Conservation (phyloP, 768 basidiomycete genomes). For the Podaxis sp. region DNA sequence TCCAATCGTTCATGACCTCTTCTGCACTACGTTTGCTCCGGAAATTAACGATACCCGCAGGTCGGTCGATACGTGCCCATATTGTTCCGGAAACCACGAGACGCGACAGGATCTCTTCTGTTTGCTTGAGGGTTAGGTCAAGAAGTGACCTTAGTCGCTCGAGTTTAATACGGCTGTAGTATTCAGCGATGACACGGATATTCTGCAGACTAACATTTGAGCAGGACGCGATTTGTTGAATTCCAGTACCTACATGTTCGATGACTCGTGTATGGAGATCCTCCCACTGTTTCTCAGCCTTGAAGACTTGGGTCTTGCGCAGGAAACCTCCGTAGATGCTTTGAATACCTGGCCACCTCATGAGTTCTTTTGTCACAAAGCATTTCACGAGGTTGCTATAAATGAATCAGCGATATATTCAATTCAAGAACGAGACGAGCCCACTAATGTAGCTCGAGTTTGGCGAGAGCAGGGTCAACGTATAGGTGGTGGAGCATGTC, state of each 20-base stretch:
- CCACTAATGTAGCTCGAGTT: slow-evolving; percentile 84
- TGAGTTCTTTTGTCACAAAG: slow-evolving; percentile 88
- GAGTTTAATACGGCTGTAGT: slow-evolving; percentile 92
- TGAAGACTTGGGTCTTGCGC: slow-evolving; percentile 78
- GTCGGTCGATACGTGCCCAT: slow-evolving; percentile 92
- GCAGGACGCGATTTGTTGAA: background rate
- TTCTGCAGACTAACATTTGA: slow-evolving; percentile 51
- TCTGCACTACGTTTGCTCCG: slow-evolving; percentile 77
- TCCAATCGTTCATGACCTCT: slow-evolving; percentile 98
- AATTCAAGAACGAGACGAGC: slow-evolving; percentile 13
- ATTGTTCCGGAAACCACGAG: slow-evolving; percentile 90
- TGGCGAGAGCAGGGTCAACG: slow-evolving; percentile 71
- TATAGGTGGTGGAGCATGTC: slow-evolving; percentile 92
- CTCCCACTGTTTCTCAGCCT: slow-evolving; percentile 79
- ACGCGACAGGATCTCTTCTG: slow-evolving; percentile 84
- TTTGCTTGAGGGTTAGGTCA: slow-evolving; percentile 75
- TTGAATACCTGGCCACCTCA: slow-evolving; percentile 96
- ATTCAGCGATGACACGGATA: slow-evolving; percentile 88
- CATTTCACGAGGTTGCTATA: slow-evolving; percentile 90
- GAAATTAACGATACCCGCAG: slow-evolving; percentile 86
- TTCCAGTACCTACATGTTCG: slow-evolving; percentile 72
- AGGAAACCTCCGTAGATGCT: slow-evolving; percentile 82
- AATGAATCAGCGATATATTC: slow-evolving; percentile 14
- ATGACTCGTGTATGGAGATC: slow-evolving; percentile 94
- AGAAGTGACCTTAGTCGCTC: slow-evolving; percentile 79